phyloP scores from a whole-genome alignment of 176 grass and related monocot genomes.

The Aegilops umbellulata region DNA sequence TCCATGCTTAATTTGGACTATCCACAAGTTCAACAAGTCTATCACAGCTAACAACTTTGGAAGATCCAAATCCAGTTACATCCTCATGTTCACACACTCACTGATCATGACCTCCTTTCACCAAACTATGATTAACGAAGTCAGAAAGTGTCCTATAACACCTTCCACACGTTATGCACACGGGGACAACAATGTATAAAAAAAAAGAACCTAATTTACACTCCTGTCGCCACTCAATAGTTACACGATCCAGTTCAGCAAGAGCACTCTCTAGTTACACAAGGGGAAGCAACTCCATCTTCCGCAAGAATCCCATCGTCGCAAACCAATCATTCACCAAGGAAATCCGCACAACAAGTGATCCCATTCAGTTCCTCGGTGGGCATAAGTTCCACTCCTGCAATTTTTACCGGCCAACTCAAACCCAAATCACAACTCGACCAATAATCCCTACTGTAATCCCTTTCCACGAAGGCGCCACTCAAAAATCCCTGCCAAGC shows the following conservation, averaged over 20 bases:
- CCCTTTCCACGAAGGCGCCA: background rate
- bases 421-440: background rate
- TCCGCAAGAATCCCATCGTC: background rate
- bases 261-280: background rate
- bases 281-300: background rate
- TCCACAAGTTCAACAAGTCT: background rate
- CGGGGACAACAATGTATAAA: slow-evolving; percentile 4
- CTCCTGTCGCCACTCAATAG: background rate
- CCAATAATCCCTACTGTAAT: too few relatives aligned
- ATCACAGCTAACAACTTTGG: slow-evolving; percentile 1
- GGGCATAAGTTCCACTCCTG: background rate
- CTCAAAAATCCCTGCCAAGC: background rate
- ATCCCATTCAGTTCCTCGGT: background rate
- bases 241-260: background rate
- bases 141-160: background rate
- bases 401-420: background rate
- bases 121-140: background rate
- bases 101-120: background rate
- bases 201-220: background rate
- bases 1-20: background rate
- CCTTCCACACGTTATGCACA: background rate
- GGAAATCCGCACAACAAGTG: background rate
- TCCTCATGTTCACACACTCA: background rate
- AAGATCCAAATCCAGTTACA: background rate
- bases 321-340: background rate